Percentiles rank a stretch among this genome's conserved stretches.
Conservation (phyloP, 2,329 filamentous ascomycete genomes). For the Ophiobolus disseminans region DNA sequence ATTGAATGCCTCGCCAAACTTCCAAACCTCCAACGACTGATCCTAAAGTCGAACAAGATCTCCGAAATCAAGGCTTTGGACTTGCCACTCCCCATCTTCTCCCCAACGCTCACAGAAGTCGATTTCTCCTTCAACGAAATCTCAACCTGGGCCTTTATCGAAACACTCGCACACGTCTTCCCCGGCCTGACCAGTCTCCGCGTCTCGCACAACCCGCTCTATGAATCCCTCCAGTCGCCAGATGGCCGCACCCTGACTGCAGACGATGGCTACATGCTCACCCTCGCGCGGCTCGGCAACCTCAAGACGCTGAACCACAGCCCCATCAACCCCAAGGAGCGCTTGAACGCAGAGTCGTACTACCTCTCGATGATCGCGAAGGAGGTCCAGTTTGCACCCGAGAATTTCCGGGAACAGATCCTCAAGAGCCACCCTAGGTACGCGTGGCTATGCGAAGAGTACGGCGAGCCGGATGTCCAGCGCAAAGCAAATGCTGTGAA, state of each 20-base stretch:
- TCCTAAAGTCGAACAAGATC: constrained; percentile 80
- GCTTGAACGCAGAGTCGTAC: constrained; percentile 88
- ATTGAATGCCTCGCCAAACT: constrained; percentile 67
- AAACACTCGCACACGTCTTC: constrained; percentile 70
- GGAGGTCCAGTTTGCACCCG: constrained; percentile 69
- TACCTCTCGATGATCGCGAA: constrained; percentile 85
- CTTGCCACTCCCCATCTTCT: constrained; percentile 31
- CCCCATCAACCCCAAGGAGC: constrained; percentile 72
- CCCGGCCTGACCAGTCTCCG: constrained; percentile 78
- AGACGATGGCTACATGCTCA: constrained; percentile 89
- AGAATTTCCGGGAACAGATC: constrained; percentile 62
- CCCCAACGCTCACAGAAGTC: constrained; percentile 46
- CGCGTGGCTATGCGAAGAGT: constrained; percentile 72
- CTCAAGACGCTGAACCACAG: constrained; percentile 77
- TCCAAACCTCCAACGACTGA: constrained; percentile 56
- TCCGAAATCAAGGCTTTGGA: constrained; percentile 43
- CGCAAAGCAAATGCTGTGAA: constrained; percentile 61
- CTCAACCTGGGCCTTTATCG: constrained; percentile 73
- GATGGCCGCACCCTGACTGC: constrained; percentile 58
- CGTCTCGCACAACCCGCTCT: constrained; percentile 86
- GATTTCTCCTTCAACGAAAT: constrained; percentile 58
- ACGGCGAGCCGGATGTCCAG: constrained; percentile 73
- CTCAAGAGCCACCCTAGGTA: constrained; percentile 74
- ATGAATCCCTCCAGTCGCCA: constrained; percentile 60
- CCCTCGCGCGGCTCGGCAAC: constrained; percentile 73